These are phyloP conservation scores for Canavalia ensiformis DNA, from an alignment of 306 rosid species.

Conservation along the genomic window DNA sequence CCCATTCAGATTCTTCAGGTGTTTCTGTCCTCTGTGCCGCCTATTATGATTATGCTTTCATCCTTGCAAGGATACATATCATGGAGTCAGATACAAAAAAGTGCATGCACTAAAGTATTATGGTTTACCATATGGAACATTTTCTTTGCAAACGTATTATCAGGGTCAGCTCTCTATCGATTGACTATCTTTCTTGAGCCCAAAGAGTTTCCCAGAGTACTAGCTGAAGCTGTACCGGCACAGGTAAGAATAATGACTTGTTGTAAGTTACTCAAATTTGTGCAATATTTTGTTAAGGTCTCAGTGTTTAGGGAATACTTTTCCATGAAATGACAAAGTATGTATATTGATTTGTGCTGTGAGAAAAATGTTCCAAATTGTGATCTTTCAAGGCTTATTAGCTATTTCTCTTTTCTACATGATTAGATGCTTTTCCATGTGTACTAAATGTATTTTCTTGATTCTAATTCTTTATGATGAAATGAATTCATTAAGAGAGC, in stretches of 20 bases:
- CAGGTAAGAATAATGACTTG: slow-evolving; percentile 62
- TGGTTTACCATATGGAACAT: slow-evolving; percentile 88
- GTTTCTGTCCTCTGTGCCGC: slow-evolving; percentile 70
- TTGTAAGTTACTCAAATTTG: slow-evolving; percentile 8
- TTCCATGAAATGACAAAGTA: not conserved
- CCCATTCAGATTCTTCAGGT: slow-evolving; percentile 80
- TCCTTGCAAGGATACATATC: slow-evolving; percentile 84
- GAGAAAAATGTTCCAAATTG: slow-evolving; percentile 3
- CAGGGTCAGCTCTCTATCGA: slow-evolving; percentile 76
- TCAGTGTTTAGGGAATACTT: slow-evolving; percentile 11
- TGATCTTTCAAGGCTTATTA: slow-evolving; percentile 9
- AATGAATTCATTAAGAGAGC: not conserved
- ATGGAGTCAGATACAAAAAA: slow-evolving; percentile 70
- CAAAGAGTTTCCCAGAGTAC: slow-evolving; percentile 71
- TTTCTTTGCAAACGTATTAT: slow-evolving; percentile 85
- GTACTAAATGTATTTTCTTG: not conserved
- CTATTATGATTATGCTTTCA: slow-evolving; percentile 75
- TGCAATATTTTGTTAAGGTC: slow-evolving; percentile 20
- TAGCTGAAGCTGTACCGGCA: slow-evolving; percentile 88
- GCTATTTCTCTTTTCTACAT: not conserved
- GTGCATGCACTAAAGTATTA: slow-evolving; percentile 78
- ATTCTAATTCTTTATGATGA: not conserved
- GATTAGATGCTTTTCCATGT: slow-evolving; percentile 1
- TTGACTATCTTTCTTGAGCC: slow-evolving; percentile 80
- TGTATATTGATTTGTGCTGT: not conserved